A percentile compares a stretch with the other conserved stretches of the same genome.
phyloP scores from a whole-genome alignment of 2,329 filamentous ascomycete genomes.

The Phialophora tarda region DNA sequence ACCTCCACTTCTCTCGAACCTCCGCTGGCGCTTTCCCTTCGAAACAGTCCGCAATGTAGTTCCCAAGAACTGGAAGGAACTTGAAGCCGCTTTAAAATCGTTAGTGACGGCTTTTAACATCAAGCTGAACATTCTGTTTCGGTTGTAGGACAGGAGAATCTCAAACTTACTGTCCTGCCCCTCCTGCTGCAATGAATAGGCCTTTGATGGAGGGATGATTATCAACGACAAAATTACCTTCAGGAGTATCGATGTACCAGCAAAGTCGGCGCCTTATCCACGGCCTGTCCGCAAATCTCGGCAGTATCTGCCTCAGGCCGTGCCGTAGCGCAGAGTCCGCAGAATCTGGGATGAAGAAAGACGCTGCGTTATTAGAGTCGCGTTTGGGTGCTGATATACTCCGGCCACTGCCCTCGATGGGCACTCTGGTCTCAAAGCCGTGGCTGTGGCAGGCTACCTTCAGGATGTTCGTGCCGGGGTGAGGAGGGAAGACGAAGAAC shows the following conservation, averaged over 20 bases:
- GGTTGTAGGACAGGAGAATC: not conserved
- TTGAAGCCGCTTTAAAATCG: slow-evolving; percentile 60
- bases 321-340: slow-evolving; percentile 65
- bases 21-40: slow-evolving; percentile 51
- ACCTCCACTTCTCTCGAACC: slow-evolving; percentile 66
- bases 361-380: slow-evolving; percentile 48
- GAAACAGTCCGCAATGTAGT: slow-evolving; percentile 65
- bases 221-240: slow-evolving; percentile 72
- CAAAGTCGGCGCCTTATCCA: slow-evolving; percentile 69
- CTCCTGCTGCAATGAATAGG: slow-evolving; percentile 58
- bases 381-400: slow-evolving; percentile 46
- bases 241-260: slow-evolving; percentile 77
- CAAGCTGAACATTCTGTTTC: not conserved
- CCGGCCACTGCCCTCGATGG: slow-evolving; percentile 45
- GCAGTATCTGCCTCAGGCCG: slow-evolving; percentile 66
- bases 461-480: slow-evolving; percentile 56
- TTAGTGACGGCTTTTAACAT: not conserved
- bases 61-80: slow-evolving; percentile 69
- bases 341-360: slow-evolving; percentile 53
- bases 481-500: slow-evolving; percentile 62
- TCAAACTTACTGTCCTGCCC: slow-evolving; percentile 52
- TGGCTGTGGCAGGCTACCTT: slow-evolving; percentile 73
- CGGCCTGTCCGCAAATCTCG: slow-evolving; percentile 64
- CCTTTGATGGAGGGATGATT: slow-evolving; percentile 65
- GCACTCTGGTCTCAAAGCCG: slow-evolving; percentile 58